Base-by-base conservation (phyloP, 352 stramenopile species). In the Phytophthora lateralis region DNA sequence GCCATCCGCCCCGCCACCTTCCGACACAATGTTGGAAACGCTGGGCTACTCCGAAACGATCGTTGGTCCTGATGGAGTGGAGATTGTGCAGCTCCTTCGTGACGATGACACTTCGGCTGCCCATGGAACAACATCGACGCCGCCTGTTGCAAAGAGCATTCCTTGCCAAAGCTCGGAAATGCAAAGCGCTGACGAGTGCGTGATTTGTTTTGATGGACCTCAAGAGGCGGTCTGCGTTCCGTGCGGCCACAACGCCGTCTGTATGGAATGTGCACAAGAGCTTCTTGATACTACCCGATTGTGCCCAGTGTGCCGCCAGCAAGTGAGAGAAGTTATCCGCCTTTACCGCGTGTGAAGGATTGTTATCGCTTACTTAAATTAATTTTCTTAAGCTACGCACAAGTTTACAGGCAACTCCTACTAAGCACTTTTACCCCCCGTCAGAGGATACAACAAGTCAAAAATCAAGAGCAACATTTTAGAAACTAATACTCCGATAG, bases 171-270 rank as follows among this genome's bases (percentile, higher is more conserved):
- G 10, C 35, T 24, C 39, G 7, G 42, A 47, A 55, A 41, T 56
- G 26, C 63, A 46, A 26, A 55, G 17, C 30, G 30, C 43, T 11
- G 60, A 67, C 45, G 88, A 96, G 54, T 96, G 88, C 46, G 71
- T 96, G 0, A 88, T 96, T 29, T 95, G 88, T 68, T 93, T 95
- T 63, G 88, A 96, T 53, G 82, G 73, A 0, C 78, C 81, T 17
- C 80, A 94, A 60, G 60, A 74, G 14, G 87, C 82, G 0, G 85
- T 95, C 5, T 94, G 85, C 35, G 84, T 96, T 17, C 88, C 88
- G 0, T 96, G 88, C 20, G 88, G 88, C 38, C 88, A 96, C 73
- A 91, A 94, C 42, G 88, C 88, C n/a, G 81, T 94, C 45, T 96
- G 88, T 53, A 91, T 90, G 80, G 61, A 78, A 59, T 96, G 88